These are phyloP conservation scores for Madurella fahalii DNA, from an alignment of 2,329 filamentous ascomycete genomes.

Conservation along the genomic window DNA sequence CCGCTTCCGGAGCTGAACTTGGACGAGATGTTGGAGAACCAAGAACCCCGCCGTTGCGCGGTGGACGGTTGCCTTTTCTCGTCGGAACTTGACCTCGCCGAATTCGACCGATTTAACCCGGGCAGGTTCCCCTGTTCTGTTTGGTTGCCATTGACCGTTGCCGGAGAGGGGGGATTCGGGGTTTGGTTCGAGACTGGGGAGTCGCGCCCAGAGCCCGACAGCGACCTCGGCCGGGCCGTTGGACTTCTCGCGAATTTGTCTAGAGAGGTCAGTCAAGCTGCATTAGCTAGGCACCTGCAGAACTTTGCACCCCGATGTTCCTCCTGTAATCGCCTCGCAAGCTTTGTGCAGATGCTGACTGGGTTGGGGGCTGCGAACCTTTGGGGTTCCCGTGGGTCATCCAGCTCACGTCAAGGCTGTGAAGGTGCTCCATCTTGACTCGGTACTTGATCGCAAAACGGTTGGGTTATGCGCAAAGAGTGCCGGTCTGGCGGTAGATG, in stretches of 20 bases:
- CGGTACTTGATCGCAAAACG: neutral
- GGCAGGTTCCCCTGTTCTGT: slow-evolving; percentile 6
- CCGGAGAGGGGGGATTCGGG: slow-evolving; percentile 1
- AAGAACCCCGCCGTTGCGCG: slow-evolving; percentile 65
- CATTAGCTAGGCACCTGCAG: slow-evolving; percentile 7
- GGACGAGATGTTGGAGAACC: slow-evolving; percentile 89
- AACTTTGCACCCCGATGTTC: neutral
- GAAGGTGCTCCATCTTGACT: slow-evolving; percentile 67
- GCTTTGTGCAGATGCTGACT: neutral
- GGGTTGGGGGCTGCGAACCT: slow-evolving; percentile 52
- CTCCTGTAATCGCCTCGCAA: neutral
- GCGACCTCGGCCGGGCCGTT: slow-evolving; percentile 27
- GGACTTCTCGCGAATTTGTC: slow-evolving; percentile 27
- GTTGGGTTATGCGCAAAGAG: neutral
- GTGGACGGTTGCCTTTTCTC: slow-evolving; percentile 34
- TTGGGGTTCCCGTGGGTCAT: slow-evolving; percentile 76
- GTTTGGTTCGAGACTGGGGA: slow-evolving; percentile 8
- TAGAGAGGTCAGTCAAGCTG: slow-evolving; percentile 8
- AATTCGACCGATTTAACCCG: slow-evolving; percentile 26
- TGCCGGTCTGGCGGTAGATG: neutral
- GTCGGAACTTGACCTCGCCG: slow-evolving; percentile 31
- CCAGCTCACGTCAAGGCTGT: slow-evolving; percentile 86
- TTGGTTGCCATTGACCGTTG: slow-evolving; percentile 11
- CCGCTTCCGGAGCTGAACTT: slow-evolving; percentile 71
- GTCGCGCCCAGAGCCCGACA: slow-evolving; percentile 25